phyloP scores from a whole-genome alignment of 2,329 filamentous ascomycete genomes.

The Cytospora piceae region DNA sequence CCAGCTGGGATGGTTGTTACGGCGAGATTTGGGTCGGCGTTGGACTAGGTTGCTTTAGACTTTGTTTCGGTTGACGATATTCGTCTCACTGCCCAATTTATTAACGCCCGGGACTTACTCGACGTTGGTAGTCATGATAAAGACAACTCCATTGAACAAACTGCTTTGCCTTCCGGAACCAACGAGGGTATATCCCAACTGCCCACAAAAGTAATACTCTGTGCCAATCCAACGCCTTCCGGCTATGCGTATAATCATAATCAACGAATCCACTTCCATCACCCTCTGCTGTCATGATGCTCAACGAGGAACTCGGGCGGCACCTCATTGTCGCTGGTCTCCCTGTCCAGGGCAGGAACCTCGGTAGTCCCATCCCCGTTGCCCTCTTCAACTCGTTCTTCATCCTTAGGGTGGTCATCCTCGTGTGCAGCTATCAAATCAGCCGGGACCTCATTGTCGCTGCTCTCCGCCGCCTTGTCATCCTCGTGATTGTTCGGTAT shows the following conservation, averaged over 20 bases:
- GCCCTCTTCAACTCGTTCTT: not conserved
- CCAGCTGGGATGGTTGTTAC: slow-evolving; percentile 1
- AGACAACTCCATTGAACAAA: not conserved
- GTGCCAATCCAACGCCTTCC: not conserved
- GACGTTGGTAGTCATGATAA: not conserved
- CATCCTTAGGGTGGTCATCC: slow-evolving; percentile 30
- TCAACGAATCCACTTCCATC: not conserved
- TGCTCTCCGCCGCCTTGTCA: slow-evolving; percentile 29
- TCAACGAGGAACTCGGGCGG: slow-evolving; percentile 57
- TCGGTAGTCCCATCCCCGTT: not conserved
- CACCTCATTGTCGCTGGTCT: slow-evolving; percentile 53
- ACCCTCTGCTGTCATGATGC: slow-evolving; percentile 37
- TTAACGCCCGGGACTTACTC: not conserved
- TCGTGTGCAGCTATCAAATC: slow-evolving; percentile 45
- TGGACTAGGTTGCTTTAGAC: not conserved
- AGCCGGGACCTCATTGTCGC: slow-evolving; percentile 48
- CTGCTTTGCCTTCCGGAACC: not conserved
- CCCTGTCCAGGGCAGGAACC: slow-evolving; percentile 29
- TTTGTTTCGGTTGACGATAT: not conserved
- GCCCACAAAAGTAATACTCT: not conserved
- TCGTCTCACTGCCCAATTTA: not conserved
- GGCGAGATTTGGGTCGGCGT: not conserved
- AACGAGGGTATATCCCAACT: slow-evolving; percentile 17
- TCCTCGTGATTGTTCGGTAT: slow-evolving; percentile 31
- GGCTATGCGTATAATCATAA: not conserved